Evolutionary conservation across 83 land plant species (phyloP).

Genomic region (Thuja plicata): DNA sequence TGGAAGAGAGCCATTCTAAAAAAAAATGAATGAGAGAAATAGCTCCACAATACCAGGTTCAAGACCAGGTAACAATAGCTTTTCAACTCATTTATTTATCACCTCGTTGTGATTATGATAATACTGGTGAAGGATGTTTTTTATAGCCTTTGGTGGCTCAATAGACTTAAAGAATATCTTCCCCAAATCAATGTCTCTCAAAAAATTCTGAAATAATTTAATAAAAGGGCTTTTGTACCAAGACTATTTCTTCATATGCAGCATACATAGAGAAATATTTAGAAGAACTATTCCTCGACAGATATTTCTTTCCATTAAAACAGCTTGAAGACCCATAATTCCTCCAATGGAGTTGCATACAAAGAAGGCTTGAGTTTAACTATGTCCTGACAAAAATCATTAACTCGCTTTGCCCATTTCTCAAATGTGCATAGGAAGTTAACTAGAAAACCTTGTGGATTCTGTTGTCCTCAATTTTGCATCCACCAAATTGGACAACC

Average conservation of each 20-base stretch:
- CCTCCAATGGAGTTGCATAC: slow-evolving; percentile 38
- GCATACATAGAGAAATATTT: slow-evolving; percentile 89
- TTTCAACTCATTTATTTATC: slow-evolving; percentile 88
- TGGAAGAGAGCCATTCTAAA: slow-evolving; percentile 95
- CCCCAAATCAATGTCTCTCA: slow-evolving; percentile 80
- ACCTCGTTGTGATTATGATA: slow-evolving; percentile 88
- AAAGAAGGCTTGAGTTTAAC: too few species aligned
- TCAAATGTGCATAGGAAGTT: too few species aligned
- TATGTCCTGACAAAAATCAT: too few species aligned
- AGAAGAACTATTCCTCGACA: slow-evolving; percentile 80
- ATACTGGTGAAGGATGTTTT: slow-evolving; percentile 88
- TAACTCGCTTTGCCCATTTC: too few species aligned
- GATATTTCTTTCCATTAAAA: slow-evolving; percentile 55
- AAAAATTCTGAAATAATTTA: slow-evolving; percentile 73
- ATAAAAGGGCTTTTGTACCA: slow-evolving; percentile 85
- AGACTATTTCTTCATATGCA: slow-evolving; percentile 92
- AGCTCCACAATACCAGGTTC: slow-evolving; percentile 94
- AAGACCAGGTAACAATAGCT: slow-evolving; percentile 86
- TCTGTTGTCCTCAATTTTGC: too few species aligned
- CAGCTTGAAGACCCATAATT: slow-evolving; percentile 95
- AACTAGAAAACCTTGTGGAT: too few species aligned
- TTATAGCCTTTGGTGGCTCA: slow-evolving; percentile 84
- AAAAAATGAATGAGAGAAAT: slow-evolving; percentile 94
- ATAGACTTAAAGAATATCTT: slow-evolving; percentile 68
- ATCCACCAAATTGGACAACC: too few species aligned